Conservation (phyloP, 805 yeast genomes). For the Hanseniaspora singularis region DNA sequence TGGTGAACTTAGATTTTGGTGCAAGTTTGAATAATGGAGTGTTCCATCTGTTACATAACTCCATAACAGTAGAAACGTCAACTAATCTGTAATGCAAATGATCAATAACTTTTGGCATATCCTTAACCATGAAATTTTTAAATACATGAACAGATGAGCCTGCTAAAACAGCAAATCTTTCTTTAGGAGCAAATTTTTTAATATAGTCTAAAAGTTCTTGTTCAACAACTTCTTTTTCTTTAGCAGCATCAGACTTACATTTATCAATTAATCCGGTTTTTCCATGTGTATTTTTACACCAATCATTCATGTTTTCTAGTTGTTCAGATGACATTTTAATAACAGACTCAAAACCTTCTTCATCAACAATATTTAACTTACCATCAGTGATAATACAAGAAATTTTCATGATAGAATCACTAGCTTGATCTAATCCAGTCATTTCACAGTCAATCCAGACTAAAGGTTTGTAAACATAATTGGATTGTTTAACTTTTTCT, state of each 20-base stretch:
- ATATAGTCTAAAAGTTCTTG: constrained; percentile 53
- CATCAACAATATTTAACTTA: constrained; percentile 55
- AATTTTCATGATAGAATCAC: constrained; percentile 81
- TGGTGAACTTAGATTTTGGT: too few species aligned
- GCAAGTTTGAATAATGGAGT: constrained; percentile 40
- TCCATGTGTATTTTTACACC: constrained; percentile 82
- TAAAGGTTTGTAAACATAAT: constrained; percentile 32
- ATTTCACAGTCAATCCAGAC: constrained; percentile 98
- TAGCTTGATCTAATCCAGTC: constrained; percentile 80
- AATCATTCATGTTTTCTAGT: constrained; percentile 66
- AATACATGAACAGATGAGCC: constrained; percentile 94
- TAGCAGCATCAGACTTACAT: constrained; percentile 45
- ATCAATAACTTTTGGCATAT: constrained; percentile 64
- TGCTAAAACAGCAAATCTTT: constrained; percentile 58
- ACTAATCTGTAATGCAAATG: constrained; percentile 63
- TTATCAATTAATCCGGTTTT: constrained; percentile 61
- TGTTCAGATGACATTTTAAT: constrained; percentile 53
- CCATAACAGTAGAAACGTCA: constrained; percentile 82
- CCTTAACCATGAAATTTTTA: constrained; percentile 65
- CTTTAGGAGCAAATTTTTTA: constrained; percentile 38
- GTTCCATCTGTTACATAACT: constrained; percentile 67
- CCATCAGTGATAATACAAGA: constrained; percentile 87
- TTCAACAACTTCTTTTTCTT: constrained; percentile 51
- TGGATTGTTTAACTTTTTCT: too few species aligned
- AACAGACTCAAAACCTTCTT: constrained; percentile 66